Evolutionary conservation across 176 grass and related monocot genomes (phyloP).

Genomic region (Avena insularis): DNA sequence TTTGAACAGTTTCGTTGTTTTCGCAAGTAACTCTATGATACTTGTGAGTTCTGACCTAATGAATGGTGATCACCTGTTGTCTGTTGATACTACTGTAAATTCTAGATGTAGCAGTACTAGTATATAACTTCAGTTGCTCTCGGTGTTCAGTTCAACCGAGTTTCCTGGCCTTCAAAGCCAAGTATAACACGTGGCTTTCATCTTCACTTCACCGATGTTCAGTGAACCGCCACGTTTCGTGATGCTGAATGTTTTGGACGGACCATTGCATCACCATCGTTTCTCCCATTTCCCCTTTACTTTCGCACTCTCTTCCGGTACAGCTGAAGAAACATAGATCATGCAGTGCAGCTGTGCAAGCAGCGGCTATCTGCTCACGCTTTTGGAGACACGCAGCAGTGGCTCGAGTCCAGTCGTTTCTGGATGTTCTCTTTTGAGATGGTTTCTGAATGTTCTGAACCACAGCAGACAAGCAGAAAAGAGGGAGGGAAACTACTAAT

Average conservation of each 20-base stretch:
- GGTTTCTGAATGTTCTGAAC: neutral
- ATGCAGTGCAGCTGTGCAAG: neutral
- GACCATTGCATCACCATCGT: neutral
- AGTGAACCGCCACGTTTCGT: neutral
- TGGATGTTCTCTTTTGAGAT: neutral
- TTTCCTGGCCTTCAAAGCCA: slow-evolving; percentile 21
- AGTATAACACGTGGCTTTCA: neutral
- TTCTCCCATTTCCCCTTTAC: neutral
- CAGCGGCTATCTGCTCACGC: neutral
- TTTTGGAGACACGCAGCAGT: slow-evolving; percentile 25
- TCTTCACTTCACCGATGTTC: neutral
- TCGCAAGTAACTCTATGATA: neutral
- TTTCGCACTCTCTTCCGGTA: neutral
- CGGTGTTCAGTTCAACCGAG: neutral
- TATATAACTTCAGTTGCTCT: neutral
- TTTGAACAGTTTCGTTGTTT: neutral
- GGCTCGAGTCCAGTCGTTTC: neutral
- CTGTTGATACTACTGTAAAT: neutral
- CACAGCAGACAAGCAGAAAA: neutral
- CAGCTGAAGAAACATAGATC: neutral
- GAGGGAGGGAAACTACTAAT: neutral
- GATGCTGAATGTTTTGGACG: neutral
- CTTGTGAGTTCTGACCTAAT: neutral
- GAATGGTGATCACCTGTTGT: neutral
- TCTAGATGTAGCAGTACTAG: neutral